Evolutionary conservation across 495 filamentous ascomycete species (phyloP), one percentile per base, ranked within the genome.

Genomic region (Neurospora discreta): DNA sequence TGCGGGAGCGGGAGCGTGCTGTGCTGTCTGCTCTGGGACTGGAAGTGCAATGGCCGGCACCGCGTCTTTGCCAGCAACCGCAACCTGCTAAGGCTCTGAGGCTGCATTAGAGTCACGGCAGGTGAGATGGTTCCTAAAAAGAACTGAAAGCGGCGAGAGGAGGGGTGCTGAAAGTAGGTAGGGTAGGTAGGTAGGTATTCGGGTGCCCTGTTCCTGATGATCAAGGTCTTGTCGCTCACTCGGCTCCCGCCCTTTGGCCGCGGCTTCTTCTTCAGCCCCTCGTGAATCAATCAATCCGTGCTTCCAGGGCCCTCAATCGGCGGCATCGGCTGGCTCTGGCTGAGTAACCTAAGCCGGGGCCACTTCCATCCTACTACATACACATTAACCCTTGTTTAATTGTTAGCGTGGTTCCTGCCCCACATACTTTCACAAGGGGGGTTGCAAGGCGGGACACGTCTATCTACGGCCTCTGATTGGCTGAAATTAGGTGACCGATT

Each of bases 121-220:
- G 46, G 23, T 26, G 13, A 30, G 52, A 60, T 30, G 52, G 52
- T 7, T 58, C n/a, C n/a, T 67, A 70, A 68, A 74, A n/a, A n/a
- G n/a, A n/a, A n/a, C n/a, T n/a, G 46, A 71, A 68, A 72, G 68
- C 70, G 74, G 67, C 74, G 70, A 69, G 72, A 30, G 52, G 52
- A n/a, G n/a, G 52, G 23, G 52, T 60, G 52, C 13, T 60, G 52
- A 26, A 23, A 15, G 70, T 76, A 78, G 33, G 33, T 33, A 33
- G 33, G 33, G 33, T 77, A n/a, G n/a, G n/a, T n/a, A n/a, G n/a
- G n/a, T 36, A 36, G 6, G 33, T 36, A 36, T 36, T 70, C 70
- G 73, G 70, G 72, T 69, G 39, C 65, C 39, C 41, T 26, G 39
- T 42, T 71, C 69, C n/a, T 39, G 68, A 38, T 39, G 8, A 44